A percentile compares a stretch with the other conserved stretches of the same genome.
Conservation (phyloP, 352 stramenopile genomes). For the Globisporangium parvum region DNA sequence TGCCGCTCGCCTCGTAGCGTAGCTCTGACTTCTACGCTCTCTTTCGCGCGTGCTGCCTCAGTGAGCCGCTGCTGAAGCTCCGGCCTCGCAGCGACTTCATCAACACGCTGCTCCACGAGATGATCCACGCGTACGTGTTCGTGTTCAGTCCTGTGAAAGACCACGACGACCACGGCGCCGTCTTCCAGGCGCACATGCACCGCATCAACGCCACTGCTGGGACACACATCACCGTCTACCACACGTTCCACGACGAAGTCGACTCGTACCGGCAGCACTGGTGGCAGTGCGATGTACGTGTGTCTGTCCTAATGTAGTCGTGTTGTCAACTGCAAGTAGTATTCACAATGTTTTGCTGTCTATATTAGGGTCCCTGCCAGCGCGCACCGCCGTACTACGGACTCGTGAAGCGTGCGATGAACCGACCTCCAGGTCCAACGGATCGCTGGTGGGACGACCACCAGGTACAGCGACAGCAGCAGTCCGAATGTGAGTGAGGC, state of each 20-base stretch:
- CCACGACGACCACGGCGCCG: slow-evolving; percentile 78
- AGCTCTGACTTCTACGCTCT: too few species aligned
- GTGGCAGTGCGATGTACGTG: slow-evolving; percentile 79
- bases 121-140: slow-evolving; percentile 89
- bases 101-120: slow-evolving; percentile 88
- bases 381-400: slow-evolving; percentile 66
- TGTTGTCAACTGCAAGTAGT: too few species aligned
- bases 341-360: too few species aligned
- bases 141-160: slow-evolving; percentile 70
- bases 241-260: slow-evolving; percentile 89
- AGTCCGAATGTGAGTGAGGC: too few species aligned
- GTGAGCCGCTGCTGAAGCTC: slow-evolving; percentile 77
- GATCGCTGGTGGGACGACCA: slow-evolving; percentile 76
- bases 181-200: slow-evolving; percentile 79
- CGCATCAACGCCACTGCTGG: slow-evolving; percentile 61
- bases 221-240: slow-evolving; percentile 83
- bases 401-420: slow-evolving; percentile 84
- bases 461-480: slow-evolving; percentile 18
- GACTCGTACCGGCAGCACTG: slow-evolving; percentile 78
- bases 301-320: background rate
- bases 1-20: too few species aligned
- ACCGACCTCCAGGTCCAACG: slow-evolving; percentile 62
- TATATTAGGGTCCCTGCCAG: slow-evolving; percentile 54
- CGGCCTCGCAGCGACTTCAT: slow-evolving; percentile 76
- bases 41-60: too few species aligned